Evolutionary conservation across 2,329 filamentous ascomycete genomes (phyloP).

Genomic region (Drechslerella stenobrocha): DNA sequence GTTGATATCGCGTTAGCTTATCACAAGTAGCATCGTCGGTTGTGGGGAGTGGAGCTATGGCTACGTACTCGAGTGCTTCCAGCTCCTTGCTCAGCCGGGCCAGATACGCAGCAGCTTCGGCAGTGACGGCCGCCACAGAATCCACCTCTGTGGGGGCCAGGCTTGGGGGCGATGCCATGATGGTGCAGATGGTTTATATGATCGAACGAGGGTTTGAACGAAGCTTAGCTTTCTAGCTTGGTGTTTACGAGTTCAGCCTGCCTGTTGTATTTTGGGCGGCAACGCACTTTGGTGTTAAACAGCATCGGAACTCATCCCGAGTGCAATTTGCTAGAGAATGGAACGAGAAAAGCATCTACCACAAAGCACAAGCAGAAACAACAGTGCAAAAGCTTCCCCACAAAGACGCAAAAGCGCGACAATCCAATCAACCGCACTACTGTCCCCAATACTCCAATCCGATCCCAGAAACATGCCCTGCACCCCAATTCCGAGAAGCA

Average conservation of each 20-base stretch:
- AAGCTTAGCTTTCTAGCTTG: too few species aligned
- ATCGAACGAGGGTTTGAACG: neutral
- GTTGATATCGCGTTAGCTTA: neutral
- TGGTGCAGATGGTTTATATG: too few species aligned
- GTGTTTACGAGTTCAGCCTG: too few species aligned
- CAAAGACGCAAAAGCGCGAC: slow-evolving; percentile 12
- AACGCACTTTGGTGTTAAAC: neutral
- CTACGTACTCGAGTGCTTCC: slow-evolving; percentile 36
- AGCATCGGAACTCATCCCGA: too few species aligned
- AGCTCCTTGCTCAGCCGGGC: slow-evolving; percentile 18
- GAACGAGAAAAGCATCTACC: slow-evolving; percentile 13
- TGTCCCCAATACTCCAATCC: slow-evolving; percentile 24
- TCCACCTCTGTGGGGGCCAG: slow-evolving; percentile 15
- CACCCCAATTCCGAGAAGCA: slow-evolving; percentile 10
- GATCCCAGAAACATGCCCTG: slow-evolving; percentile 13
- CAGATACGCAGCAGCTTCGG: slow-evolving; percentile 33
- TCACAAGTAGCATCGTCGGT: neutral
- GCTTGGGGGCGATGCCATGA: neutral
- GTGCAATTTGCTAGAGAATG: too few species aligned
- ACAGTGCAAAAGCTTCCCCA: slow-evolving; percentile 6
- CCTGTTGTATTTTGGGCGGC: neutral
- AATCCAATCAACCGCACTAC: slow-evolving; percentile 14
- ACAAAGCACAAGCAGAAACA: slow-evolving; percentile 11
- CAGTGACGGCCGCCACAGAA: slow-evolving; percentile 18
- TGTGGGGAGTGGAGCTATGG: too few species aligned